Percentiles rank a stretch among this genome's conserved stretches.
Evolutionary conservation across 805 yeast species (phyloP).

Genomic region (Kazachstania viticola): DNA sequence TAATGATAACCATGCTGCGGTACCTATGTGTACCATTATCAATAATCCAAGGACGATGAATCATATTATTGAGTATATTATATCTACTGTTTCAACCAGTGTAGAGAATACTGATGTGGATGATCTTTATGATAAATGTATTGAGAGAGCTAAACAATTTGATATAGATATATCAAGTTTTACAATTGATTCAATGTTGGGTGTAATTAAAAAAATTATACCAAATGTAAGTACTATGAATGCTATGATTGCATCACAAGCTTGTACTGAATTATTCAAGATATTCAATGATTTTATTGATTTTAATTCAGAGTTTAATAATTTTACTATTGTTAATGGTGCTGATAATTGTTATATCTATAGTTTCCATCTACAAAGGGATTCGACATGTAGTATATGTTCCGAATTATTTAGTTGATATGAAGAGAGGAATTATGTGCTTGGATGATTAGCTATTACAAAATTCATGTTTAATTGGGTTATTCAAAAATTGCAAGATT

Average conservation of each 20-base stretch:
- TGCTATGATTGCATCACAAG: slow-evolving; percentile 81
- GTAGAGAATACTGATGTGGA: slow-evolving; percentile 53
- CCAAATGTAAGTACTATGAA: slow-evolving; percentile 94
- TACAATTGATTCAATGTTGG: slow-evolving; percentile 59
- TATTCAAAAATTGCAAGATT: too few relatives aligned
- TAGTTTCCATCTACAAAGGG: slow-evolving; percentile 51
- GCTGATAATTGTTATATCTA: slow-evolving; percentile 67
- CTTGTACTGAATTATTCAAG: slow-evolving; percentile 80
- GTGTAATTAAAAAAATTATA: slow-evolving; percentile 82
- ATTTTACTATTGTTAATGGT: slow-evolving; percentile 83
- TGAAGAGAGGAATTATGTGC: too few relatives aligned
- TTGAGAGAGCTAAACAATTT: slow-evolving; percentile 48
- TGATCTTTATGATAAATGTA: slow-evolving; percentile 42
- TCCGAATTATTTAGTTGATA: too few relatives aligned
- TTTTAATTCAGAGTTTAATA: slow-evolving; percentile 40
- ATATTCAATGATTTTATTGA: slow-evolving; percentile 53
- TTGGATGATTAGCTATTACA: too few relatives aligned
- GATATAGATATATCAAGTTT: slow-evolving; percentile 56
- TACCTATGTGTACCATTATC: slow-evolving; percentile 89
- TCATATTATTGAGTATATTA: slow-evolving; percentile 89
- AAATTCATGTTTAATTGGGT: too few relatives aligned
- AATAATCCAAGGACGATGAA: slow-evolving; percentile 90
- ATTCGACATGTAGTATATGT: slow-evolving; percentile 66
- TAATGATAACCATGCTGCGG: slow-evolving; percentile 37
- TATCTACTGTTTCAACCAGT: slow-evolving; percentile 44